Base-by-base conservation (phyloP, 306 rosid species). In the Trichosanthes cucumerina region DNA sequence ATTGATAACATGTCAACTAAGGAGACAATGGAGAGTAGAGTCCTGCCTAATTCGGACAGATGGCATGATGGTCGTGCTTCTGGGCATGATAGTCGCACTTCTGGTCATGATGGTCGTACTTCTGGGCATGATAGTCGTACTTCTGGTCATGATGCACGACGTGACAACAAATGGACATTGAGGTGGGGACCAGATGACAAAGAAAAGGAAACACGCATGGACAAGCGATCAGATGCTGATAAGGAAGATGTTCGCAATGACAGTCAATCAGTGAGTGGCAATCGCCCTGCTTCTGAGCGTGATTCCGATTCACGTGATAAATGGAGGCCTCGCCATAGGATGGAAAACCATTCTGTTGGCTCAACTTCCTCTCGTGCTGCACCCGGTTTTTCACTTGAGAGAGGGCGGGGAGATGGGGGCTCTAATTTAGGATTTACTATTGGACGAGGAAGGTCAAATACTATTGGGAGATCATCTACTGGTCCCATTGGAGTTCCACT, bases 291-390 rank as follows among this genome's bases (percentile, higher is more conserved):
- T 77, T 44, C 90, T 79, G 92, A 88, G 78, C 91, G 89, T 33
- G 91, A 88, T 10, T 64, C 87, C 1, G 92, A 88, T 26, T 84
- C 92, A 39, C 87, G 88, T 39, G 92, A 88, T 83, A 88, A 88
- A 86, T 88, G 92, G 92, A 86, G 92, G 84, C 92, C 92, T 54
- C 92, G 92, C 79, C 90, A 88, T 78, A 82, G 88, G 53, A 82
- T 88, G 87, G 92, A 88, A 59, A 82, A 58, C 79, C 87, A 88
- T 49, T 46, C 92, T 23, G 83, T 84, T 71, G 85, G 86, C 50
- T 81, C 86, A 38, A 79, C 85, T 56, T 68, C 87, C 36, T 78
- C 85, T 53, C 92, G 92, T 34, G 90, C 87, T 69, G 88, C 92
- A 56, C 90, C 92, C 56, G 92, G 92, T 71, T 88, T 88, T 75